These are phyloP conservation scores for Aquilaria malaccensis DNA, from an alignment of 345 rosid species.

Conservation along the genomic window DNA sequence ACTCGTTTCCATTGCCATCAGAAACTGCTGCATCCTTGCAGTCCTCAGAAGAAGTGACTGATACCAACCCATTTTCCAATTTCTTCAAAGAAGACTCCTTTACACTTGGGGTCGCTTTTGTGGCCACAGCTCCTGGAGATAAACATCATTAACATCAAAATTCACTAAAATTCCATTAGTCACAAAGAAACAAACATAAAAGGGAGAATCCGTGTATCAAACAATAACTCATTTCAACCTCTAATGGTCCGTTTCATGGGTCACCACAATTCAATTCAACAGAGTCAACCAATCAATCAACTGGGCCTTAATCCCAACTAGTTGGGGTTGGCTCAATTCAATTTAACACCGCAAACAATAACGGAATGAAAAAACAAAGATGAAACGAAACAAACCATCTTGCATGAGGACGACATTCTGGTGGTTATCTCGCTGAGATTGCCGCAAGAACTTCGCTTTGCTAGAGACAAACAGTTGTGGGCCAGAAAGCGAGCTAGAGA, in stretches of 20 bases:
- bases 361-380: background rate
- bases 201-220: background rate
- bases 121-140: slow-evolving; percentile 52
- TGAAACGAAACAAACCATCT: slow-evolving; percentile 31
- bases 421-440: slow-evolving; percentile 27
- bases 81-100: slow-evolving; percentile 36
- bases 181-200: background rate
- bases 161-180: background rate
- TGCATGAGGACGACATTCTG: slow-evolving; percentile 39
- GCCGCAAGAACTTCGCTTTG: slow-evolving; percentile 43
- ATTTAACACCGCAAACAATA: background rate
- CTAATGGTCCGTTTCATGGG: no score
- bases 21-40: slow-evolving; percentile 29
- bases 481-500: slow-evolving; percentile 18
- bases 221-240: background rate
- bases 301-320: no score
- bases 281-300: no score
- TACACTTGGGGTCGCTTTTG: slow-evolving; percentile 29
- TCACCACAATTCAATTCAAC: no score
- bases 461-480: slow-evolving; percentile 21
- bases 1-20: slow-evolving; percentile 38
- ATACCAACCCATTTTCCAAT: slow-evolving; percentile 36
- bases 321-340: background rate
- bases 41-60: slow-evolving; percentile 35
- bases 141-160: slow-evolving; percentile 5